Evolutionary conservation across 2,329 filamentous ascomycete species (phyloP), one percentile per base, ranked within the genome.

Genomic region (Diaporthe citri): DNA sequence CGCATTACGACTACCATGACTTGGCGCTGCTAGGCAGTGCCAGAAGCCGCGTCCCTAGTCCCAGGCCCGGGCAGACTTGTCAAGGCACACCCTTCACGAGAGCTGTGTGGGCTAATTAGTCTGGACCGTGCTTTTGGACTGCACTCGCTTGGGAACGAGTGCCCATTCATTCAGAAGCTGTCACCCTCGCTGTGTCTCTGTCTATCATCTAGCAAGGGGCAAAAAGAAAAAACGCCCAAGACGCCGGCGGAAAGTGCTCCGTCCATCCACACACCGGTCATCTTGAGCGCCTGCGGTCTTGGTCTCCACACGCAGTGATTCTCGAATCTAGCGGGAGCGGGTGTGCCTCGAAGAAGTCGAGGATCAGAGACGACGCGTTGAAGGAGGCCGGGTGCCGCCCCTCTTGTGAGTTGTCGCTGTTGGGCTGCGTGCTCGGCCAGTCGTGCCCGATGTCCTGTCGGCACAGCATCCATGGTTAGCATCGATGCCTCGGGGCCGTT

Each of bases 311-410:
- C 64, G 17, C 28, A 12, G 12, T 39, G 25, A 22, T 34, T 12
- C 9, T 36, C 6, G 5, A 22, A 1, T 20, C n/a, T n/a, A 17
- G 36, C 28, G 36, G 28, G 25, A 77, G 59, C 25, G 66, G 51
- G 41, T 78, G 60, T 28, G 71, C 55, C 6, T 62, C 39, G 31
- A 78, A 77, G 70, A 78, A 78, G 2, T 77, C 62, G 41, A 77
- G 46, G 17, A 78, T 78, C 41, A 76, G 46, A 22, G 70, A 55
- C n/a, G 77, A 77, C 1, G 77, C 76, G 55, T 78, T 76, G 62
- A 77, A 78, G 1, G 74, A 75, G 31, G 77, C 77, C 52, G 77
- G 77, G 25, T 71, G 72, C 22, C 75, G 77, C 6, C 74, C 76
- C 12, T 71, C 72, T 17, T 28, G 55, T 46, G 74, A 59, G n/a